Percentiles rank a stretch among this genome's conserved stretches.
Conservation (phyloP, 2,329 filamentous ascomycete species). For the Colletotrichum sp. region DNA sequence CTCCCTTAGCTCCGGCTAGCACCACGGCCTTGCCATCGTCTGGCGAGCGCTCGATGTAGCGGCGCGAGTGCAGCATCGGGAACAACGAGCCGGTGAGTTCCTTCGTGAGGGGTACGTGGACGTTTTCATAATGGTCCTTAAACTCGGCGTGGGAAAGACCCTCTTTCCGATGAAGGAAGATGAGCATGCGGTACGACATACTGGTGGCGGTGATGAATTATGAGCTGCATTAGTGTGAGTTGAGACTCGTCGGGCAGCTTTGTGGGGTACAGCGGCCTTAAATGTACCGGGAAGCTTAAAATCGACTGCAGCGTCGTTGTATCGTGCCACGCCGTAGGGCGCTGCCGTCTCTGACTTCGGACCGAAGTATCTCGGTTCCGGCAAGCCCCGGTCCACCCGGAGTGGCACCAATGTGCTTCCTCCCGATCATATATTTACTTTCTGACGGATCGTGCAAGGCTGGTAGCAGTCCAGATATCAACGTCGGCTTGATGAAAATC, state of each 20-base stretch:
- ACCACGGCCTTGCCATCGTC: slow-evolving; percentile 18
- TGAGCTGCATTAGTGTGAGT: background rate
- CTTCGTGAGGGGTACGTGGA: slow-evolving; percentile 26
- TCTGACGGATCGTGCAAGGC: no score
- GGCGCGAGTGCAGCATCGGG: slow-evolving; percentile 24
- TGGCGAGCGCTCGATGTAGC: slow-evolving; percentile 21
- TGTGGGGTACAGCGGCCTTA: background rate
- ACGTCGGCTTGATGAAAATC: background rate
- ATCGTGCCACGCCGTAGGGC: background rate
- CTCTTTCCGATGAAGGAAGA: slow-evolving; percentile 23
- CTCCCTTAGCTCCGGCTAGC: slow-evolving; percentile 20
- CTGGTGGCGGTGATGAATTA: background rate
- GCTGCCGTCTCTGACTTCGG: background rate
- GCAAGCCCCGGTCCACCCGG: background rate
- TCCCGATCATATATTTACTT: background rate
- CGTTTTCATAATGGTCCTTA: slow-evolving; percentile 26
- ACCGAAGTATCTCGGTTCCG: background rate
- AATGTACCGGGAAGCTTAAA: background rate
- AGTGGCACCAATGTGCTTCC: no score
- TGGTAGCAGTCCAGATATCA: no score
- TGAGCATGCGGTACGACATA: slow-evolving; percentile 15
- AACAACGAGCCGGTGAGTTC: slow-evolving; percentile 25
- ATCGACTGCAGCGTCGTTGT: no score
- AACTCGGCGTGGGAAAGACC: slow-evolving; percentile 26
- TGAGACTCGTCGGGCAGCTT: background rate